Percentiles rank a stretch among this genome's conserved stretches.
phyloP scores from a whole-genome alignment of 352 stramenopile species.

The Hyaloperonospora arabidopsidis region DNA sequence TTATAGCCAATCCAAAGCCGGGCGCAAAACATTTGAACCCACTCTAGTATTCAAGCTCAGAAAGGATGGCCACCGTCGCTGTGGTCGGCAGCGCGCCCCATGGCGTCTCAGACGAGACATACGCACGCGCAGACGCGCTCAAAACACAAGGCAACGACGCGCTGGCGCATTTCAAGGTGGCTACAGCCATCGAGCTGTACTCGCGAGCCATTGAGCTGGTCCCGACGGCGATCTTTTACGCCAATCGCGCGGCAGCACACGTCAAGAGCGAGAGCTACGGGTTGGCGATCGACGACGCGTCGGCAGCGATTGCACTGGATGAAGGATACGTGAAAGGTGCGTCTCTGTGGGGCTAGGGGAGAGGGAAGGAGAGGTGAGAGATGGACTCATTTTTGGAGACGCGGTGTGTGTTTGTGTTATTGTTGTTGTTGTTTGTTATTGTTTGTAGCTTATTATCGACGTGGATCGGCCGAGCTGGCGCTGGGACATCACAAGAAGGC shows the following conservation, averaged over 20 bases:
- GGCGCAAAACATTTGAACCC: too few species aligned
- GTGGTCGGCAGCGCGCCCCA: slow-evolving; percentile 51
- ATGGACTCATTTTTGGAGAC: too few species aligned
- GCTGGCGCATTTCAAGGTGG: slow-evolving; percentile 77
- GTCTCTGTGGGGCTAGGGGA: too few species aligned
- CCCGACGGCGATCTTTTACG: slow-evolving; percentile 89
- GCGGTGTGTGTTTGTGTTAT: too few species aligned
- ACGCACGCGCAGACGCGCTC: slow-evolving; percentile 55
- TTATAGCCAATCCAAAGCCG: neutral
- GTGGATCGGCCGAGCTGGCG: slow-evolving; percentile 93
- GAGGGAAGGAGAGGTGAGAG: neutral
- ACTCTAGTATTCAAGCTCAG: slow-evolving; percentile 2
- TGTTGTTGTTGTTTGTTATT: too few species aligned
- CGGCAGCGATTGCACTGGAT: slow-evolving; percentile 91
- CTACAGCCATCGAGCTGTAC: slow-evolving; percentile 82
- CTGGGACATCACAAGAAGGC: slow-evolving; percentile 95
- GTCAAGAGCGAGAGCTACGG: slow-evolving; percentile 98
- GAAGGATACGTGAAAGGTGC: slow-evolving; percentile 92
- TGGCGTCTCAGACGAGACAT: slow-evolving; percentile 53
- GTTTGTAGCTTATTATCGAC: slow-evolving; percentile 90
- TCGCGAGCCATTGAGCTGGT: slow-evolving; percentile 81
- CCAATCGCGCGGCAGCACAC: slow-evolving; percentile 93
- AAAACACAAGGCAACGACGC: slow-evolving; percentile 83
- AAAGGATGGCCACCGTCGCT: slow-evolving; percentile 33
- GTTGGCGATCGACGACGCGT: slow-evolving; percentile 94